These are phyloP conservation scores for Zygosaccharomyces pseudobailii DNA, from an alignment of 1,139 yeast species.

Conservation along the genomic window DNA sequence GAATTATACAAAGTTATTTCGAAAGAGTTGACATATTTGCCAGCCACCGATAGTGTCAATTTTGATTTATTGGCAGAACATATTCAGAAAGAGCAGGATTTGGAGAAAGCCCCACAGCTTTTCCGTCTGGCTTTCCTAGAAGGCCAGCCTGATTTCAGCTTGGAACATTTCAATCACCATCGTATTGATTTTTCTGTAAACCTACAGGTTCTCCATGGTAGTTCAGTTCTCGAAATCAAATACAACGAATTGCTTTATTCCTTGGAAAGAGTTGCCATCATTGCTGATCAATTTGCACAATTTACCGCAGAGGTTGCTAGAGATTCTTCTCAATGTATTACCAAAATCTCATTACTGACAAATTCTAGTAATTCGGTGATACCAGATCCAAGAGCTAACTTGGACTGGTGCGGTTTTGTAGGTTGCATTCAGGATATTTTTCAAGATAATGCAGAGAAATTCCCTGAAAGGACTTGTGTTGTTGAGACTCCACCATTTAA, in stretches of 20 bases:
- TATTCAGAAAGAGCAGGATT: constrained; percentile 45
- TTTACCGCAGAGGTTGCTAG: constrained; percentile 41
- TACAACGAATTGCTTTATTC: constrained; percentile 78
- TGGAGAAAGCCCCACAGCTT: constrained; percentile 59
- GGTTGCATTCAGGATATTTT: constrained; percentile 97
- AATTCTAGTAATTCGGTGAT: constrained; percentile 50
- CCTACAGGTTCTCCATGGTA: constrained; percentile 14
- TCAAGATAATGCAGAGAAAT: constrained; percentile 71
- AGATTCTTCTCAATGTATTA: constrained; percentile 43
- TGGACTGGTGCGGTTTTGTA: constrained; percentile 86
- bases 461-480: constrained; percentile 85
- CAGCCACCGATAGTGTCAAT: constrained; percentile 42
- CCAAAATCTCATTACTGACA: constrained; percentile 66
- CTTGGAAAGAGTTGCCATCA: constrained; percentile 58
- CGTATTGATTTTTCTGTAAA: constrained; percentile 27
- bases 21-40: constrained; percentile 37
- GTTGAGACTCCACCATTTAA: constrained; percentile 76
- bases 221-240: constrained; percentile 19
- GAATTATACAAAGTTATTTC: constrained; percentile 38
- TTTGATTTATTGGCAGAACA: constrained; percentile 54
- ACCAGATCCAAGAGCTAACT: constrained; percentile 83
- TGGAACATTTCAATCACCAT: constrained; percentile 26
- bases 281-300: constrained; percentile 69
- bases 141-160: constrained; percentile 13
- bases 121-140: constrained; percentile 38